phyloP scores from a whole-genome alignment of 148 eudicot species.

The Diospyros kaki region DNA sequence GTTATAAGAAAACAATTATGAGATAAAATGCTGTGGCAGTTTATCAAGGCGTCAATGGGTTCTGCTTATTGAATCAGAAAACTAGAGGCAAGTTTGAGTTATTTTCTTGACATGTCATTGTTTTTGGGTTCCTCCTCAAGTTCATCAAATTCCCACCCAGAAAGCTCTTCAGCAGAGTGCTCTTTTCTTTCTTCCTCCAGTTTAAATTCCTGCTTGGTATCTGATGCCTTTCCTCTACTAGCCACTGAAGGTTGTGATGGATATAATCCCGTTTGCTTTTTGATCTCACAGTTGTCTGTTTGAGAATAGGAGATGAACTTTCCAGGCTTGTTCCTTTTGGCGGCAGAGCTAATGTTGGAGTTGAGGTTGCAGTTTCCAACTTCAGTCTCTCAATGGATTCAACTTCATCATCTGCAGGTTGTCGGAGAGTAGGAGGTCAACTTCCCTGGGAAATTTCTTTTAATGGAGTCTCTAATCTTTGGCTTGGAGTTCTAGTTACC shows the following conservation, averaged over 20 bases:
- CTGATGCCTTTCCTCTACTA: conserved; percentile 19
- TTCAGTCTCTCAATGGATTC: conserved; percentile 7
- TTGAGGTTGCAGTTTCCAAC: conserved; percentile 10
- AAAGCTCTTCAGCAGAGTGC: conserved; percentile 24
- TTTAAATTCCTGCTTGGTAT: conserved; percentile 26
- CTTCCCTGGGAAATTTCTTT: conserved; percentile 8
- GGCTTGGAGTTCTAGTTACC: conserved; percentile 18
- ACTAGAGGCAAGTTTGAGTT: not conserved
- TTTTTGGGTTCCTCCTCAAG: conserved; percentile 18
- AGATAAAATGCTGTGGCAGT: not conserved
- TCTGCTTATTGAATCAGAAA: not conserved
- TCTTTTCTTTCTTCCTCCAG: conserved; percentile 24
- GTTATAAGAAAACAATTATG: not conserved
- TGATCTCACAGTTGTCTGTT: not conserved
- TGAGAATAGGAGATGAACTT: conserved; percentile 6
- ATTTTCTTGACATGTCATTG: conserved; percentile 7
- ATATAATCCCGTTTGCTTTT: conserved; percentile 1
- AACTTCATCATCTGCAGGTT: conserved; percentile 6
- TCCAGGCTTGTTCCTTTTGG: not conserved
- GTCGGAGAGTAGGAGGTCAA: conserved; percentile 12
- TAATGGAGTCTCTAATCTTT: conserved; percentile 6
- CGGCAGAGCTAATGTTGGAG: not conserved
- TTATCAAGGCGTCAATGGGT: not conserved
- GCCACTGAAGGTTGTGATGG: conserved; percentile 6
- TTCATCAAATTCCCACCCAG: conserved; percentile 44